These are phyloP conservation scores for Phtheirospermum japonicum DNA, from an alignment of 257 asterid genomes.

Conservation along the genomic window DNA sequence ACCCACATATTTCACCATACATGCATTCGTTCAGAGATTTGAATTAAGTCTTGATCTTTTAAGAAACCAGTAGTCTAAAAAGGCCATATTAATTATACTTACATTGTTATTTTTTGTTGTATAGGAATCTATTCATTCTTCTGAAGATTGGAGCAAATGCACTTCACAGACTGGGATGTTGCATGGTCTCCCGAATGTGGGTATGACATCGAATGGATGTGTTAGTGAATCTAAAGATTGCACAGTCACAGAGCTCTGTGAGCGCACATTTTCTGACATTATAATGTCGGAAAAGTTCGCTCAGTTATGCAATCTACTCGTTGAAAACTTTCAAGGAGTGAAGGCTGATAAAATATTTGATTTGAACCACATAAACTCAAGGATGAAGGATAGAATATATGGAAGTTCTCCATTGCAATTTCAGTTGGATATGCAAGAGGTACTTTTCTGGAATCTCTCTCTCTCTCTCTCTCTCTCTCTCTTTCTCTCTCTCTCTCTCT, in stretches of 20 bases:
- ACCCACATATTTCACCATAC: background rate
- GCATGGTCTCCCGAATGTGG: slow-evolving; percentile 26
- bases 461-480: no score
- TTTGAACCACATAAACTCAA: slow-evolving; percentile 57
- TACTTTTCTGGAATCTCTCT: slow-evolving; percentile 27
- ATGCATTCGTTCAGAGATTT: background rate
- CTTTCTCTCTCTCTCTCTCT: no score
- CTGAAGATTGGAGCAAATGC: slow-evolving; percentile 40
- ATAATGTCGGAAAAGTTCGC: slow-evolving; percentile 60
- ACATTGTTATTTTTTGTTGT: slow-evolving; percentile 6
- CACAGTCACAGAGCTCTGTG: slow-evolving; percentile 48
- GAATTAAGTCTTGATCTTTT: background rate
- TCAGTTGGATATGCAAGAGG: slow-evolving; percentile 78
- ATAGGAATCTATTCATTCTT: slow-evolving; percentile 50
- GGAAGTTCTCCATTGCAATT: slow-evolving; percentile 66
- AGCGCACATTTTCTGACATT: slow-evolving; percentile 45
- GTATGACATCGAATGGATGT: slow-evolving; percentile 33
- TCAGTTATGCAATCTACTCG: slow-evolving; percentile 50
- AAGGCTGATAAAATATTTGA: slow-evolving; percentile 54
- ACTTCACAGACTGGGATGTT: slow-evolving; percentile 32
- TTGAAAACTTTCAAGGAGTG: slow-evolving; percentile 47
- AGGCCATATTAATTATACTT: background rate
- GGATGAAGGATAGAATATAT: slow-evolving; percentile 70
- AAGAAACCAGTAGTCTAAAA: background rate
- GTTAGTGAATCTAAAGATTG: slow-evolving; percentile 31